These are phyloP conservation scores for Kickxella alabastrina DNA, from an alignment of 192 early-diverging fungal genomes.

Conservation along the genomic window DNA sequence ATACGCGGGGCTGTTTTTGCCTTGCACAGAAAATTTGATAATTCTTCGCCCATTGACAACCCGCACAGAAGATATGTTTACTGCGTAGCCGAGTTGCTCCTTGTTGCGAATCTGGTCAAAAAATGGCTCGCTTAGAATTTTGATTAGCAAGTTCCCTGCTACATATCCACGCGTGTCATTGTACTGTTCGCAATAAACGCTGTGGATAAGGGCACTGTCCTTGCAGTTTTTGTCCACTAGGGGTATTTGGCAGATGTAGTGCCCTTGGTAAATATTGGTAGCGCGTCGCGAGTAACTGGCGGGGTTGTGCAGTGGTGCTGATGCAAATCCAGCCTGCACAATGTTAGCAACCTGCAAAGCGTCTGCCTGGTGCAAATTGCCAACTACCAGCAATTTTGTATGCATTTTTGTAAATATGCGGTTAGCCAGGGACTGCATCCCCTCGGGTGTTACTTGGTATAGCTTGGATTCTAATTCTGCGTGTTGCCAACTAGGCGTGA, in stretches of 20 bases:
- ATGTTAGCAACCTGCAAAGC: background rate
- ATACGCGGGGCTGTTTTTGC: background rate
- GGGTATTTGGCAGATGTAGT: background rate
- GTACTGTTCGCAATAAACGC: too few species aligned
- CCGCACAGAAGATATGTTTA: constrained; percentile 1
- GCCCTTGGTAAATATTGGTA: background rate
- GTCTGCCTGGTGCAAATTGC: background rate
- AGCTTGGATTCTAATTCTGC: too few species aligned
- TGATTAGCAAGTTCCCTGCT: constrained; percentile 56
- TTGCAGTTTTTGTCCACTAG: background rate
- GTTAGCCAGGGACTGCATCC: too few species aligned
- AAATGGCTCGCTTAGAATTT: constrained; percentile 73
- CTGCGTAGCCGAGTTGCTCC: constrained; percentile 62
- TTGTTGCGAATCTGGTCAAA: constrained; percentile 86
- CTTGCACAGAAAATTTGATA: background rate
- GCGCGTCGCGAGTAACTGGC: background rate
- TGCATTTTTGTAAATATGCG: background rate
- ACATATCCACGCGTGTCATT: too few species aligned
- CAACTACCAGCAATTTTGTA: background rate
- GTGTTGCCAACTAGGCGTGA: too few species aligned
- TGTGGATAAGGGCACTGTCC: too few species aligned
- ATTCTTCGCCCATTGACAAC: background rate
- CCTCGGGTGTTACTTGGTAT: too few species aligned
- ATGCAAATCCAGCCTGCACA: background rate
- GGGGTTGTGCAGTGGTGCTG: background rate